Evolutionary conservation across 2,329 filamentous ascomycete species (phyloP).

Genomic region (Ophiocordyceps australis): DNA sequence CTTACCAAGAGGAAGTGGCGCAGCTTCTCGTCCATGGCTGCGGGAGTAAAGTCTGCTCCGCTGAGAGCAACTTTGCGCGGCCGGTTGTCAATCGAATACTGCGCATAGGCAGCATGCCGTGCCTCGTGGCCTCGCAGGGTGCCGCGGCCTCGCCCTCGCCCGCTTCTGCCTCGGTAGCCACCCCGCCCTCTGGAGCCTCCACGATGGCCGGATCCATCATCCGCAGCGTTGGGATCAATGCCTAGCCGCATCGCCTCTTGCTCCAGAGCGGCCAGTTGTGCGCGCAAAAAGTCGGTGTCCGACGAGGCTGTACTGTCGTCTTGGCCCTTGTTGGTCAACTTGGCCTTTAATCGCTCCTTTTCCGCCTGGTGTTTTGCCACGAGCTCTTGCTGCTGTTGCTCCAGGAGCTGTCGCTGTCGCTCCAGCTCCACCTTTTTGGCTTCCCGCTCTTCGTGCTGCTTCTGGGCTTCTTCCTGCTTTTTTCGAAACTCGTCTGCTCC

Average conservation of each 20-base stretch:
- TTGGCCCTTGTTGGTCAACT: slow-evolving; percentile 17
- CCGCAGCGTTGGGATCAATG: slow-evolving; percentile 36
- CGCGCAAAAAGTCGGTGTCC: slow-evolving; percentile 47
- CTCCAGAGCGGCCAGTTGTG: slow-evolving; percentile 54
- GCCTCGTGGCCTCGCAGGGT: slow-evolving; percentile 23
- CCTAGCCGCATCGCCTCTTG: slow-evolving; percentile 54
- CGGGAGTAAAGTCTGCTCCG: slow-evolving; percentile 42
- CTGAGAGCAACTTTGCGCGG: slow-evolving; percentile 48
- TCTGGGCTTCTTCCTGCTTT: slow-evolving; percentile 57
- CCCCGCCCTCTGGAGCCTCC: slow-evolving; percentile 20
- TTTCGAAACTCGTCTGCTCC: slow-evolving; percentile 46
- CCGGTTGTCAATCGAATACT: slow-evolving; percentile 58
- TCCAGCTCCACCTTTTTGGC: slow-evolving; percentile 45
- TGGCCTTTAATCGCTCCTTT: slow-evolving; percentile 44
- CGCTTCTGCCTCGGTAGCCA: slow-evolving; percentile 12
- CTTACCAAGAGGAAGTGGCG: slow-evolving; percentile 54
- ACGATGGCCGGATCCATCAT: slow-evolving; percentile 20
- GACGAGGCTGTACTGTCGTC: slow-evolving; percentile 13
- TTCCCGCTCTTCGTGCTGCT: slow-evolving; percentile 44
- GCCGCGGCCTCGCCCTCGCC: slow-evolving; percentile 17
- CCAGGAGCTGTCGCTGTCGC: slow-evolving; percentile 41
- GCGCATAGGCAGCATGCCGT: slow-evolving; percentile 35
- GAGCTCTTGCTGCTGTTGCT: slow-evolving; percentile 43
- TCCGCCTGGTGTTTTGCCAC: slow-evolving; percentile 47
- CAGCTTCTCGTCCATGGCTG: slow-evolving; percentile 48